Evolutionary conservation across 2,329 filamentous ascomycete species (phyloP).

Genomic region (Pleurostoma richardsiae): DNA sequence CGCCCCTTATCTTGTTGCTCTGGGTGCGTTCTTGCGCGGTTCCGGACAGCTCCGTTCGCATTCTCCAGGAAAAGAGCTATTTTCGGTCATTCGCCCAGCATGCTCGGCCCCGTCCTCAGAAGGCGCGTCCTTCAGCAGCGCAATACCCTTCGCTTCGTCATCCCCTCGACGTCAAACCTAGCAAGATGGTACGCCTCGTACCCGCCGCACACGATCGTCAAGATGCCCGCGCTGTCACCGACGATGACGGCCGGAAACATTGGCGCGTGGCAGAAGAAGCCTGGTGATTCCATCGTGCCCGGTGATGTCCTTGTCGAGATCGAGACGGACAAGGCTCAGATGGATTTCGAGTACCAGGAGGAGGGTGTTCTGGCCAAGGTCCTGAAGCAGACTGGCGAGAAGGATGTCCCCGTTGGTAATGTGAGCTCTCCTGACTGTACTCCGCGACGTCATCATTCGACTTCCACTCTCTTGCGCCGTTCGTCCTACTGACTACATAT

Average conservation of each 20-base stretch:
- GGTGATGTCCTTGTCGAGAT: slow-evolving; percentile 97
- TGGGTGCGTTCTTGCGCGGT: not conserved
- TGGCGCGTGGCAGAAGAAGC: slow-evolving; percentile 96
- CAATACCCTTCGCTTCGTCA: slow-evolving; percentile 44
- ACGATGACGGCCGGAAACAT: slow-evolving; percentile 98
- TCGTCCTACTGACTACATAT: not conserved
- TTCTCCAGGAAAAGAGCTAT: slow-evolving; percentile 15
- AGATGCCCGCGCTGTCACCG: slow-evolving; percentile 95
- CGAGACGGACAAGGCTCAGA: slow-evolving; percentile 99
- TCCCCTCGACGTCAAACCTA: slow-evolving; percentile 48
- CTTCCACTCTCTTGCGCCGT: not conserved
- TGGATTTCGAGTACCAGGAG: slow-evolving; percentile 99
- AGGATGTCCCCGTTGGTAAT: slow-evolving; percentile 90
- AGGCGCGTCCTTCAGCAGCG: slow-evolving; percentile 54
- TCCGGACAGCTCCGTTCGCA: not conserved
- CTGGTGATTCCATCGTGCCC: slow-evolving; percentile 78
- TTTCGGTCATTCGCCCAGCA: slow-evolving; percentile 28
- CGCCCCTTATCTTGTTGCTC: no score
- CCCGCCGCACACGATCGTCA: slow-evolving; percentile 90
- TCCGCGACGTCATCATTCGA: no score
- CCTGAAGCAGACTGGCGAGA: slow-evolving; percentile 85
- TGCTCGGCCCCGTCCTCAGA: slow-evolving; percentile 61
- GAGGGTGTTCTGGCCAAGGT: slow-evolving; percentile 94
- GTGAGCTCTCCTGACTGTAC: slow-evolving; percentile 48
- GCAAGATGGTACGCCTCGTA: slow-evolving; percentile 73